phyloP scores from a whole-genome alignment of 805 yeast genomes.

The Candida namnaoensis region DNA sequence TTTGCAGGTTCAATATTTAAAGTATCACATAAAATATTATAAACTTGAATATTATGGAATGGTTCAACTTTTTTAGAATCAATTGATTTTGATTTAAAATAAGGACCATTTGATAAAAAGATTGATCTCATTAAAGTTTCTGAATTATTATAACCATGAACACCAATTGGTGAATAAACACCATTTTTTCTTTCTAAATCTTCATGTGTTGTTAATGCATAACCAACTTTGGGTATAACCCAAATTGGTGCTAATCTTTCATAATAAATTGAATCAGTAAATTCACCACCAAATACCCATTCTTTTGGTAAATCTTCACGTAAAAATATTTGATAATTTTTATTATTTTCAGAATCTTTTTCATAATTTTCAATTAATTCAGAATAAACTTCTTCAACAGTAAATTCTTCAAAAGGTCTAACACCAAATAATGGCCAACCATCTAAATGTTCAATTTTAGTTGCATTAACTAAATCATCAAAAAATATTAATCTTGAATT shows the following conservation, averaged over 20 bases:
- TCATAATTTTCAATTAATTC: conserved; percentile 23
- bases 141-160: conserved; percentile 78
- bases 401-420: conserved; percentile 38
- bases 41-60: conserved; percentile 65
- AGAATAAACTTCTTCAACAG: conserved; percentile 35
- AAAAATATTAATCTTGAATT: conserved; percentile 58
- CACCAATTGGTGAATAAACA: conserved; percentile 36
- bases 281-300: conserved; percentile 23
- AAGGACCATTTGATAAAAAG: conserved; percentile 78
- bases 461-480: conserved; percentile 58
- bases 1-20: conserved; percentile 40
- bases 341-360: too few relatives aligned
- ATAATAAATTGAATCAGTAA: conserved; percentile 23
- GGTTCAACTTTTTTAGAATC: conserved; percentile 37
- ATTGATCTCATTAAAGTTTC: conserved; percentile 77
- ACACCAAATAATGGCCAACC: conserved; percentile 88
- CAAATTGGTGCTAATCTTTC: conserved; percentile 78
- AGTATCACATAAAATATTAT: conserved; percentile 65
- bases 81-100: conserved; percentile 30
- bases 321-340: conserved; percentile 37
- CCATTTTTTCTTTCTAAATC: conserved; percentile 31
- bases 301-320: conserved; percentile 43
- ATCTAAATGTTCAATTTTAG: conserved; percentile 50
- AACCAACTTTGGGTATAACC: conserved; percentile 80
- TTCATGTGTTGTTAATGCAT: conserved; percentile 55